These are phyloP conservation scores for Discostella pseudostelligera DNA, from an alignment of 108 stramenopile genomes.

Conservation along the genomic window DNA sequence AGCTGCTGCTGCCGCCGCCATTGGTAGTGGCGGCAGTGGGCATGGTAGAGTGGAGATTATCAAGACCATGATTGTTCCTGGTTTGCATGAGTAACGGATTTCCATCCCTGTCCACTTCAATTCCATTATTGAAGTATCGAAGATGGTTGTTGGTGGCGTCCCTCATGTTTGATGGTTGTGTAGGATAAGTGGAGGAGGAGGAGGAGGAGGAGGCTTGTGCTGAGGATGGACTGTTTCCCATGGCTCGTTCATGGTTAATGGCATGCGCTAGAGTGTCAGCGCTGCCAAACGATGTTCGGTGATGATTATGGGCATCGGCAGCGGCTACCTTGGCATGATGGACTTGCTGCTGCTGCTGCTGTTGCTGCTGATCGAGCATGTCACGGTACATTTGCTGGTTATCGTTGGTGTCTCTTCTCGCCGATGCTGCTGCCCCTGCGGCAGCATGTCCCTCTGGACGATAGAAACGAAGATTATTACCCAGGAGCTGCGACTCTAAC, in stretches of 20 bases:
- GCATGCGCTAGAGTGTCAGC: too few relatives aligned
- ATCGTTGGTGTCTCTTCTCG: background rate
- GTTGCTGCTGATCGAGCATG: background rate
- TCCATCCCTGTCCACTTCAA: constrained; percentile 24
- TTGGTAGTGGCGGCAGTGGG: background rate
- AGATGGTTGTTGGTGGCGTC: background rate
- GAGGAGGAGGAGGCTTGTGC: background rate
- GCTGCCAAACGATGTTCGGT: too few relatives aligned
- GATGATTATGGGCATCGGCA: too few relatives aligned
- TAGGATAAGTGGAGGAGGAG: background rate
- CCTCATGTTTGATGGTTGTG: background rate
- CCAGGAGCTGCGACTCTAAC: constrained; percentile 3
- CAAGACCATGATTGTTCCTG: background rate
- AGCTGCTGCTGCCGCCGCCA: background rate
- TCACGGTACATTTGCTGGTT: background rate
- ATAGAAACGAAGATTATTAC: background rate
- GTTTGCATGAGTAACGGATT: constrained; percentile 14
- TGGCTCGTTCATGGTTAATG: too few relatives aligned
- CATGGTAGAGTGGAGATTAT: background rate
- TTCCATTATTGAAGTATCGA: constrained; percentile 34
- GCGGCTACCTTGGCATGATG: too few relatives aligned
- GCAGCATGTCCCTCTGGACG: background rate
- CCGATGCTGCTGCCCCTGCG: background rate
- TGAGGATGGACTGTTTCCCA: too few relatives aligned
- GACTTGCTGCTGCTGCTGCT: too few relatives aligned